A percentile compares a stretch with the other conserved stretches of the same genome.
These are phyloP conservation scores for Lactarius psammicola DNA, from an alignment of 768 basidiomycete species.

Conservation along the genomic window DNA sequence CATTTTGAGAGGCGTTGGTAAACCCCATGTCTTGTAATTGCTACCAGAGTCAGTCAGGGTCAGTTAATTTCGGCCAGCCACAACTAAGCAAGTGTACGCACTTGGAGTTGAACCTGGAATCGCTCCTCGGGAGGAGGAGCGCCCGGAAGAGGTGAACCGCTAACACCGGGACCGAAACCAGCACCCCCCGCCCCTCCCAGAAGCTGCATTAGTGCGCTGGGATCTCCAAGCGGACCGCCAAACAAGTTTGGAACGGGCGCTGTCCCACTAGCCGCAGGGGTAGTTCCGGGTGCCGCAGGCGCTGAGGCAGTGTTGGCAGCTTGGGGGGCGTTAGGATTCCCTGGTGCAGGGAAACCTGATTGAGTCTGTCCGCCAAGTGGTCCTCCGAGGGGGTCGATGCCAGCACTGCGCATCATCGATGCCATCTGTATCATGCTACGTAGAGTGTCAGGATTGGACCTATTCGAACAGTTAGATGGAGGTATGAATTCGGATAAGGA, in stretches of 20 bases:
- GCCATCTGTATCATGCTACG: conserved; percentile 78
- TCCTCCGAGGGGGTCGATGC: conserved; percentile 34
- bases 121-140: conserved; percentile 84
- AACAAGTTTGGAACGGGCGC: conserved; percentile 24
- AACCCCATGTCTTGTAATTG: conserved; percentile 97
- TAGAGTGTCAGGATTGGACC: conserved; percentile 75
- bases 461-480: conserved; percentile 30
- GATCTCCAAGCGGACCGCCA: conserved; percentile 36
- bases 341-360: conserved; percentile 58
- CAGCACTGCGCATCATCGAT: conserved; percentile 46
- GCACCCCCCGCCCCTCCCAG: conserved; percentile 31
- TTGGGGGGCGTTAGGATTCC: conserved; percentile 44
- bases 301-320: conserved; percentile 29
- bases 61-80: neutral
- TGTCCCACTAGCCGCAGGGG: conserved; percentile 33
- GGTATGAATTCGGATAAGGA: neutral
- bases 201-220: conserved; percentile 46
- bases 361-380: conserved; percentile 31
- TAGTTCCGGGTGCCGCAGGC: conserved; percentile 22
- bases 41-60: conserved; percentile 43
- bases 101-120: conserved; percentile 85
- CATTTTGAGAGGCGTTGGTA: conserved; percentile 83
- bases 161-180: conserved; percentile 31
- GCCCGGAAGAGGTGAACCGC: conserved; percentile 44
- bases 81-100: conserved; percentile 34